phyloP scores from a whole-genome alignment of 1,284 basidiomycete species.

The Ceratobasidium sp. region DNA sequence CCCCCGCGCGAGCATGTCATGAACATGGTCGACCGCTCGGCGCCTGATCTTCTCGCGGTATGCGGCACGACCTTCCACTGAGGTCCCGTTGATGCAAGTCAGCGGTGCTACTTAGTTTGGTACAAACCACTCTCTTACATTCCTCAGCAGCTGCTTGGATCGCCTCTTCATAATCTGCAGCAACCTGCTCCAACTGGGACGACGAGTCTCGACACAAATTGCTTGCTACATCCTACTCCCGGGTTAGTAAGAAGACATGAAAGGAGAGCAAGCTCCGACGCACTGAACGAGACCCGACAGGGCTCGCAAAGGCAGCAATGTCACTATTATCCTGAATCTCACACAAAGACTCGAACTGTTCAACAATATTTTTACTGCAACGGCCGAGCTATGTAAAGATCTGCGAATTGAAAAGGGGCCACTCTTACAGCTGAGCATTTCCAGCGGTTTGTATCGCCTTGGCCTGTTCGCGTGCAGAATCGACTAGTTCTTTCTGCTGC shows the following conservation, averaged over 20 bases:
- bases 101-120: too few species aligned
- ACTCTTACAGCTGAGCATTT: conserved; percentile 18
- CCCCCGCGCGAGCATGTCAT: conserved; percentile 2
- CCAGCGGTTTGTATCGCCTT: conserved; percentile 20
- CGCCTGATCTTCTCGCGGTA: conserved; percentile 31
- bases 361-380: background rate
- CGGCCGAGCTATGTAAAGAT: background rate
- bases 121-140: background rate
- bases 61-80: conserved; percentile 13
- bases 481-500: conserved; percentile 20
- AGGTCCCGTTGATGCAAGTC: too few species aligned
- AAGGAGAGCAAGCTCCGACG: background rate
- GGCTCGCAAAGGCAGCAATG: background rate
- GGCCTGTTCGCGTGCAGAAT: conserved; percentile 15
- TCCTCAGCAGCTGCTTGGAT: conserved; percentile 18
- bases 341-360: background rate
- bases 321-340: conserved; percentile 8
- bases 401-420: background rate
- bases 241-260: background rate
- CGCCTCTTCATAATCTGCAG: conserved; percentile 5
- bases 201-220: background rate
- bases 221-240: background rate
- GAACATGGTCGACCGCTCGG: conserved; percentile 2
- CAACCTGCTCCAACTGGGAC: conserved; percentile 11
- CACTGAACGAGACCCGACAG: conserved; percentile 14